Evolutionary conservation across 2,329 filamentous ascomycete species (phyloP).

Genomic region (Penicillium sp.): DNA sequence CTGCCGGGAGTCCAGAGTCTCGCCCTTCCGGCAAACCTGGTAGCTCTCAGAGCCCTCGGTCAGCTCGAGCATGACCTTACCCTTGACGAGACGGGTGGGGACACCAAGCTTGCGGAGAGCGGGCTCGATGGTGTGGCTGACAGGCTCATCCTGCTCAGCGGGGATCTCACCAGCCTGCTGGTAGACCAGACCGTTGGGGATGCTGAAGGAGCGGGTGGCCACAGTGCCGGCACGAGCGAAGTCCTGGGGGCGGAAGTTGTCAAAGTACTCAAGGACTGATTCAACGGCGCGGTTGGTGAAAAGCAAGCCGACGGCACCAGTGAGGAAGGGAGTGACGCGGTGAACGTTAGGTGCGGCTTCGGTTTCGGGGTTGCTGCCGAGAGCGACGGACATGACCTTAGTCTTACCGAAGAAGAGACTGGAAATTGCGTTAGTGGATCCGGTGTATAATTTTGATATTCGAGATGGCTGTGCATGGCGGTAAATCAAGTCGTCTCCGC

Average conservation of each 20-base stretch:
- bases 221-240: slow-evolving; percentile 84
- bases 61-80: slow-evolving; percentile 75
- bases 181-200: slow-evolving; percentile 82
- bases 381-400: slow-evolving; percentile 96
- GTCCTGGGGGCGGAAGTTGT: slow-evolving; percentile 71
- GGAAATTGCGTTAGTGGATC: slow-evolving; percentile 9
- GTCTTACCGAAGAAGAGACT: slow-evolving; percentile 99
- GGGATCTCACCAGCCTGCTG: slow-evolving; percentile 76
- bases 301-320: slow-evolving; percentile 83
- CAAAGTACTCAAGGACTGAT: slow-evolving; percentile 72
- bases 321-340: slow-evolving; percentile 67
- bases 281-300: slow-evolving; percentile 77
- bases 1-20: slow-evolving; percentile 85
- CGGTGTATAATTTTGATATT: background rate
- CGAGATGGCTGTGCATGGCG: background rate
- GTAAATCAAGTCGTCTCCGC: background rate
- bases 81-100: slow-evolving; percentile 84
- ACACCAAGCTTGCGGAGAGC: slow-evolving; percentile 86
- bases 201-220: slow-evolving; percentile 72
- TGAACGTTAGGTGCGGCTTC: slow-evolving; percentile 79
- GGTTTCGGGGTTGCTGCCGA: slow-evolving; percentile 75
- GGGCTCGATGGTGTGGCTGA: slow-evolving; percentile 87
- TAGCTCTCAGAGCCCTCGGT: slow-evolving; percentile 56
- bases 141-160: slow-evolving; percentile 76
- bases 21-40: slow-evolving; percentile 79